Percentiles rank a stretch among this genome's conserved stretches.
Evolutionary conservation across 768 basidiomycete genomes (phyloP).

Genomic region (Trametes sanguinea): DNA sequence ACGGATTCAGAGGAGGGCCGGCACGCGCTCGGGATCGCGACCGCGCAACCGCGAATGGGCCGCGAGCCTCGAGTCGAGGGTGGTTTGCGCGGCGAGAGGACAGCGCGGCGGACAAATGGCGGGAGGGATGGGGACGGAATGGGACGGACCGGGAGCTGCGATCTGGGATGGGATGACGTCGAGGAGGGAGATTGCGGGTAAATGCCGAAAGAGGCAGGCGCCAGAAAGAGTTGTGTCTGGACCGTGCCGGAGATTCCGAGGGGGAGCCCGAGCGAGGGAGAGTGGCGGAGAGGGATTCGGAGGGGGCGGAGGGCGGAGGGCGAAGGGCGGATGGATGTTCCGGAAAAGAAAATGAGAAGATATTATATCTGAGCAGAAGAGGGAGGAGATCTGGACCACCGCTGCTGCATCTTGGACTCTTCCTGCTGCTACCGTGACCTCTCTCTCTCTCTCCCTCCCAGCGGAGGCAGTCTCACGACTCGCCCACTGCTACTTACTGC

Average conservation of each 20-base stretch:
- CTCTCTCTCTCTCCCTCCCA: background rate
- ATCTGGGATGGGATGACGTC: conserved; percentile 8
- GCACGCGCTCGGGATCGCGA: background rate
- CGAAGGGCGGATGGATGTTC: conserved; percentile 3
- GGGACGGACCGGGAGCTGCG: conserved; percentile 11
- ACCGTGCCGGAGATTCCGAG: conserved; percentile 9
- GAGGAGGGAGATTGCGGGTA: conserved; percentile 1
- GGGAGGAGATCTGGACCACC: too few species aligned
- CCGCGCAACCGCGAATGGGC: background rate
- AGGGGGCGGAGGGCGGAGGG: background rate
- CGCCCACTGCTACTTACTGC: background rate
- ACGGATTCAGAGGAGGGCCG: background rate
- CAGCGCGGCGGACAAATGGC: background rate
- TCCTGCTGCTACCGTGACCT: too few species aligned
- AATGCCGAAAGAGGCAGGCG: background rate
- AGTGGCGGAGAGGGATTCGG: background rate
- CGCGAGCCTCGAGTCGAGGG: too few species aligned
- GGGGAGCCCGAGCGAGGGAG: background rate
- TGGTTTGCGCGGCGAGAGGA: background rate
- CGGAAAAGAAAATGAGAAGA: conserved; percentile 13
- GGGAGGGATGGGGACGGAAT: background rate
- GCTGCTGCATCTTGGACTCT: background rate
- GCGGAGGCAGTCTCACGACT: background rate
- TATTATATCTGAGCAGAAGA: background rate
- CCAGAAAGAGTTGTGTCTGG: background rate